phyloP scores from a whole-genome alignment of 1,139 yeast species.

The Saccharomyces hybrid region DNA sequence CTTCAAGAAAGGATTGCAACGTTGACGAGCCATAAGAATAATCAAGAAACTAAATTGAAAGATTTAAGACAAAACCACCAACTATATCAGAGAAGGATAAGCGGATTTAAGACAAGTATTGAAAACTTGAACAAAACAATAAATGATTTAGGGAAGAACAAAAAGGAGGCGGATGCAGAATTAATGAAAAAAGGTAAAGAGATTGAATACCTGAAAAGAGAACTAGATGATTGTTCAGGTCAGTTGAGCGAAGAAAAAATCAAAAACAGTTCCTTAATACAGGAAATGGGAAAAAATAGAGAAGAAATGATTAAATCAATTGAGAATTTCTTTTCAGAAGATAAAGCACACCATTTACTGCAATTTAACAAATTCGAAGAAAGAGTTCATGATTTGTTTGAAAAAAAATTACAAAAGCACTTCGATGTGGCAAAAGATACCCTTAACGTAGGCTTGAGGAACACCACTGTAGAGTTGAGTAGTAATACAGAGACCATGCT shows the following conservation, averaged over 20 bases:
- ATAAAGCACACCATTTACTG: background rate
- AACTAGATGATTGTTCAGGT: conserved; percentile 29
- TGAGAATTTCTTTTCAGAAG: background rate
- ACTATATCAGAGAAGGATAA: conserved; percentile 14
- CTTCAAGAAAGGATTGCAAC: conserved; percentile 17
- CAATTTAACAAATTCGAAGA: background rate
- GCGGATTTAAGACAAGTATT: conserved; percentile 15
- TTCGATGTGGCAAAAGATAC: background rate
- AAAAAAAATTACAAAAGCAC: background rate
- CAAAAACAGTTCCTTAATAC: conserved; percentile 20
- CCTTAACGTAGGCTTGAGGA: background rate
- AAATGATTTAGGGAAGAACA: conserved; percentile 11
- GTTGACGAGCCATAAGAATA: conserved; percentile 16
- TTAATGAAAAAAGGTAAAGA: conserved; percentile 22
- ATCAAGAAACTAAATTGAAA: conserved; percentile 14
- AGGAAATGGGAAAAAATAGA: conserved; percentile 14
- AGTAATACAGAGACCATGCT: background rate
- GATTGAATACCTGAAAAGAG: conserved; percentile 26
- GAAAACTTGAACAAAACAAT: conserved; percentile 12
- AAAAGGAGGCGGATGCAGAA: conserved; percentile 18
- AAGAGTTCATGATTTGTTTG: background rate
- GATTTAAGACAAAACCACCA: conserved; percentile 18
- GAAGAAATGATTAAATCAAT: conserved; percentile 1
- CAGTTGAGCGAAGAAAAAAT: conserved; percentile 30
- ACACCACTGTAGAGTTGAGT: background rate